Base-by-base conservation (phyloP, 495 filamentous ascomycete species). In the Margaritispora aquatica region DNA sequence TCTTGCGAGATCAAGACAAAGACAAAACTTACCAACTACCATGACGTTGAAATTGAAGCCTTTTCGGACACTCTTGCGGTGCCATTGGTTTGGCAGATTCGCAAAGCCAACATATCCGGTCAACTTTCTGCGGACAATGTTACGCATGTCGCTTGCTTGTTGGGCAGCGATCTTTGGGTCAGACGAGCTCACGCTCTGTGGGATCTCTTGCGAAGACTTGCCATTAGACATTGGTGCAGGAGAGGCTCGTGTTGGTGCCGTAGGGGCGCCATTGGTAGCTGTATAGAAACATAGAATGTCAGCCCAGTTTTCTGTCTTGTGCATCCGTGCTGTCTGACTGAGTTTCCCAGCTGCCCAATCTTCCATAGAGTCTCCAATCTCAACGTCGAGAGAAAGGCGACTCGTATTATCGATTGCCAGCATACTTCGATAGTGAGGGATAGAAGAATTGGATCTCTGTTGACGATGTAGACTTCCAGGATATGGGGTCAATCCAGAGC, bases 21-120 rank as follows among this genome's bases (percentile, higher is more conserved):
- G n/a, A n/a, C n/a, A 26, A n/a, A 26, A 46, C 80, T 60, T 80
- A 98, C 94, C 94, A 74, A 98, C 94, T 74, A 98, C 94, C 94
- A 98, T 98, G 59, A 97, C 94, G 71, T 98, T 98, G 82, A 98
- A 98, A 83, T 97, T 98, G 85, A 98, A 98, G 59, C 94, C 94
- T 75, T 98, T 98, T 70, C 94, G 88, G 68, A 98, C 95, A 83
- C 92, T 96, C 87, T 98, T 98, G 75, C 94, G 92, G 80, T 98
- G 94, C 95, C 95, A 98, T 76, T 98, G 94, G 77, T 98, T 98
- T 47, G 94, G 94, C 75, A 98, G 78, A 72, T 98, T 98, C 71
- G 94, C 94, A 73, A 98, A 98, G 57, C 94, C 94, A 67, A 98
- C 94, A 69, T 97, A 98, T 60, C 94, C 94, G 48, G 94, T 97